Percentiles rank a stretch among this genome's conserved stretches.
Conservation (phyloP, 345 rosid genomes). For the Psidium guajava region DNA sequence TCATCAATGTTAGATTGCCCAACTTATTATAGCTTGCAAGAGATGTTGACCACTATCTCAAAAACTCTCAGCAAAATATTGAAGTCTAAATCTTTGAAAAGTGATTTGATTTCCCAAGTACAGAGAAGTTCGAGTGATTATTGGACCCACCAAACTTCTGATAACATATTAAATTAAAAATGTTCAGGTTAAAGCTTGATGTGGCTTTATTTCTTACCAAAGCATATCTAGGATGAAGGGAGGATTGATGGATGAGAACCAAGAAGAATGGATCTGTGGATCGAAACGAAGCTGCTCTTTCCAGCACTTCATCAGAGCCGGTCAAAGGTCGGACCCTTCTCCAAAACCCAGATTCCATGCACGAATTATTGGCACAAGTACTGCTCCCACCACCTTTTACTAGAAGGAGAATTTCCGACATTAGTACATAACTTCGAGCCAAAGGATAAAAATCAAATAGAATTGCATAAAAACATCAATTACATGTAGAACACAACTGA, state of each 20-base stretch:
- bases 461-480: too few relatives aligned
- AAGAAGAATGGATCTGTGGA: background rate
- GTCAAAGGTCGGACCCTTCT: background rate
- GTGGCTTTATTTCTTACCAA: background rate
- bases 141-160: too few relatives aligned
- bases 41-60: background rate
- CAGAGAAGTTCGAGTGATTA: too few relatives aligned
- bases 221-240: background rate
- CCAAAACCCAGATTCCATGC: background rate
- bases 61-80: background rate
- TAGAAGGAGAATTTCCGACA: too few relatives aligned
- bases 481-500: too few relatives aligned
- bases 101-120: background rate
- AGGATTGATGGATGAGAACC: background rate
- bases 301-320: background rate
- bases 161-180: background rate
- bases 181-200: background rate
- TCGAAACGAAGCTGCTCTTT: background rate
- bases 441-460: too few relatives aligned
- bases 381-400: background rate
- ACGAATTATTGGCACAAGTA: background rate
- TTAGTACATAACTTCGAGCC: too few relatives aligned
- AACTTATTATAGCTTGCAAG: too few relatives aligned
- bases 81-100: background rate
- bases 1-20: too few relatives aligned